Evolutionary conservation across 345 rosid species (phyloP), one percentile per base, ranked within the genome.

Genomic region (Durio zibethinus): DNA sequence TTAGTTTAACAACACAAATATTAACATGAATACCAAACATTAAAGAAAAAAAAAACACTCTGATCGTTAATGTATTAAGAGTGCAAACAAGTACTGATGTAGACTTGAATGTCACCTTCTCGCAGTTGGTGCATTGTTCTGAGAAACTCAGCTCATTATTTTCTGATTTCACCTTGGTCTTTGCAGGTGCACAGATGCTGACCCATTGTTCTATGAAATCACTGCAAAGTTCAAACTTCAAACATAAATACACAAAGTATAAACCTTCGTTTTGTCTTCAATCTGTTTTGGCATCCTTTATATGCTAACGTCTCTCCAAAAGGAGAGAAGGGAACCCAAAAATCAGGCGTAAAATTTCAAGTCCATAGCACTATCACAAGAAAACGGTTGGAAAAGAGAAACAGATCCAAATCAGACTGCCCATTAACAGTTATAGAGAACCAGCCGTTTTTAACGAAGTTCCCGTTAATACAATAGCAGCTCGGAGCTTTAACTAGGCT

Each of bases 141-240:
- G 71, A 91, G 3, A 87, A 91, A 75, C 78, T 83, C 70, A 87
- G 59, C 50, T 62, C 81, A 52, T 43, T 76, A 63, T 40, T 61
- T 38, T 88, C 91, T 36, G 86, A 54, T 80, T 91, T 89, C 85
- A 92, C 91, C 88, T 81, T 96, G 71, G 81, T 71, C 88, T 84
- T 94, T 38, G 99, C 98, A 0, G 92, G 48, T 38, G 93, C 76
- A 74, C 99, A 88, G 56, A 96, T 94, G 57, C 86, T 81, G 75
- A 96, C 90, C 99, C 98, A 96, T 29, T 91, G 68, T 73, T 92
- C 99, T 31, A 96, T 94, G 82, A 96, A 96, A 4, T 96, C 97
- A 42, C 99, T 96, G 88, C 53, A 81, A 53, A 14, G 36, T 31
- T 36, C 10, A 69, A 50, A 66, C 42, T 20, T 59, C 10, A 79